Percentiles rank a stretch among this genome's conserved stretches.
Conservation (phyloP, 2,329 filamentous ascomycete species). For the Penicillium sp. region DNA sequence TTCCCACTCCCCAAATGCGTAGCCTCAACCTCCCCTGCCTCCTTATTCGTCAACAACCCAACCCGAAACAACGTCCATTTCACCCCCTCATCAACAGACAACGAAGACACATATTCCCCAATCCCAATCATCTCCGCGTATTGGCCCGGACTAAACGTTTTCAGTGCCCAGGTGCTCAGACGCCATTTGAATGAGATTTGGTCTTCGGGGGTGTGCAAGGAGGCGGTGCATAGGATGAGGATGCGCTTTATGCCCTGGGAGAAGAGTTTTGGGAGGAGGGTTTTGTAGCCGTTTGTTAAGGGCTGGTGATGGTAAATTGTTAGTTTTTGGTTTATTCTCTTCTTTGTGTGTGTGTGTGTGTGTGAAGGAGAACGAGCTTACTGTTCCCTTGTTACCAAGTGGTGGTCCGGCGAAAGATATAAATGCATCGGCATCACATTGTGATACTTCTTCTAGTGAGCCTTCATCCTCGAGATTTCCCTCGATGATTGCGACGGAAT, state of each 20-base stretch:
- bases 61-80: conserved; percentile 3
- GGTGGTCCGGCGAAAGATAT: background rate
- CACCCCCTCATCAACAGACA: background rate
- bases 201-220: conserved; percentile 14
- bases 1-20: conserved; percentile 1
- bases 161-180: background rate
- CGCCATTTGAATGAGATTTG: background rate
- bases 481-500: background rate
- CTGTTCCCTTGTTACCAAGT: background rate
- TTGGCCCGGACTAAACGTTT: background rate
- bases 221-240: conserved; percentile 16
- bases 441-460: background rate
- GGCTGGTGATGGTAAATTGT: too few species aligned
- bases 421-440: background rate
- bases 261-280: background rate
- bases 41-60: background rate
- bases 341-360: too few species aligned
- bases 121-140: background rate
- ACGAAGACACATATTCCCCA: background rate
- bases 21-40: background rate
- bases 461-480: background rate
- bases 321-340: too few species aligned
- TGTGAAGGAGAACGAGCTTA: background rate
- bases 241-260: background rate
- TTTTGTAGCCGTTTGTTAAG: background rate